phyloP scores from a whole-genome alignment of 1,284 basidiomycete species.

The Cryptococcus deneoformans region DNA sequence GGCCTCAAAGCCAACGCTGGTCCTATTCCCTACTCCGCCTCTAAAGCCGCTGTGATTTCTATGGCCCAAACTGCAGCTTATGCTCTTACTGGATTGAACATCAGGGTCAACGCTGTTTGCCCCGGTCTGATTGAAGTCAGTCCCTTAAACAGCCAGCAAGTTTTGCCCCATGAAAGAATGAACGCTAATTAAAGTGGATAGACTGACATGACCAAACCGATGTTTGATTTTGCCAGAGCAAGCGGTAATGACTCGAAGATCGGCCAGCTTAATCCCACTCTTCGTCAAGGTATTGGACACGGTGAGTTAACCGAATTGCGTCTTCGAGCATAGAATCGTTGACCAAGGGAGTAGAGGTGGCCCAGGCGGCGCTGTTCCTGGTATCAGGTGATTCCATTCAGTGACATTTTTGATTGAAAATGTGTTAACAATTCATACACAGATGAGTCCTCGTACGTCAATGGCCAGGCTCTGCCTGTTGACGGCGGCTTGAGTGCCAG shows the following conservation, averaged over 20 bases:
- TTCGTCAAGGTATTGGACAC: slow-evolving; percentile 64
- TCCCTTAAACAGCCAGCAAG: slow-evolving; percentile 51
- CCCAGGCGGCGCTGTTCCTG: slow-evolving; percentile 77
- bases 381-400: slow-evolving; percentile 64
- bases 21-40: slow-evolving; percentile 80
- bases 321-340: background rate
- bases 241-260: slow-evolving; percentile 71
- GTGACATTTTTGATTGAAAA: background rate
- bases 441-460: slow-evolving; percentile 91
- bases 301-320: slow-evolving; percentile 17
- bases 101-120: slow-evolving; percentile 87
- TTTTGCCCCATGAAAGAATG: background rate
- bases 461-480: slow-evolving; percentile 81
- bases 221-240: slow-evolving; percentile 72
- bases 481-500: slow-evolving; percentile 80
- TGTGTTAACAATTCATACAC: background rate
- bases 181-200: slow-evolving; percentile 49
- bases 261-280: slow-evolving; percentile 80
- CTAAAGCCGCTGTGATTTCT: slow-evolving; percentile 85
- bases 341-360: slow-evolving; percentile 56
- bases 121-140: slow-evolving; percentile 76
- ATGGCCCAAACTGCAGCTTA: slow-evolving; percentile 77
- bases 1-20: slow-evolving; percentile 84
- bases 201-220: slow-evolving; percentile 56
- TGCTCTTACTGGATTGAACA: slow-evolving; percentile 74